phyloP scores from a whole-genome alignment of 768 basidiomycete genomes.

The Suillus sp. region DNA sequence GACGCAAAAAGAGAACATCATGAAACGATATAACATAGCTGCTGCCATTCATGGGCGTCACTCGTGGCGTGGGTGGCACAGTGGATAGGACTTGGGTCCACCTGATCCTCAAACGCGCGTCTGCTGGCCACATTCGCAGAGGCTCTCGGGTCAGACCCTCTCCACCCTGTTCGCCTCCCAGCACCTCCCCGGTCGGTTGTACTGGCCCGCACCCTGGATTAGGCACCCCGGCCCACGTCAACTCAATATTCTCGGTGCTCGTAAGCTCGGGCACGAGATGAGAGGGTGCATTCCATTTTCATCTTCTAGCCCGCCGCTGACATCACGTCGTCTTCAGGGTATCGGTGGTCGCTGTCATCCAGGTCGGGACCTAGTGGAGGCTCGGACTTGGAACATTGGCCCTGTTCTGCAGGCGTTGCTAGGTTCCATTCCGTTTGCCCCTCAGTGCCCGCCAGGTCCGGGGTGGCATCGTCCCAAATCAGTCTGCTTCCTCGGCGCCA shows the following conservation, averaged over 20 bases:
- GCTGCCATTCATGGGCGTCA: neutral
- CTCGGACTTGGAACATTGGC: neutral
- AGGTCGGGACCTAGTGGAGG: neutral
- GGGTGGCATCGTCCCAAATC: neutral
- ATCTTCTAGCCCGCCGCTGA: neutral
- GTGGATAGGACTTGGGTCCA: neutral
- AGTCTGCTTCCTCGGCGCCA: neutral
- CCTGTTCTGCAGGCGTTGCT: neutral
- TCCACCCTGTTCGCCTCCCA: neutral
- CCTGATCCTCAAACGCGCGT: neutral
- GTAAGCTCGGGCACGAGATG: neutral
- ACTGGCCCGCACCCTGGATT: neutral
- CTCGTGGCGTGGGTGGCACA: neutral
- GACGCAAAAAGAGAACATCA: neutral
- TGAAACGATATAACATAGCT: neutral
- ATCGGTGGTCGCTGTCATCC: neutral
- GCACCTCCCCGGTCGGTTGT: neutral
- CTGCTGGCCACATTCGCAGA: neutral
- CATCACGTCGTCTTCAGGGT: neutral
- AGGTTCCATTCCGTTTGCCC: neutral
- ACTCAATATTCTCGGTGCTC: neutral
- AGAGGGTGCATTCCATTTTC: neutral
- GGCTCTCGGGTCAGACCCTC: neutral
- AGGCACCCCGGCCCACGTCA: constrained; percentile 1
- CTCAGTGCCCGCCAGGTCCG: neutral